Conservation (phyloP, 805 yeast genomes). For the Citeromyces matritensis region DNA sequence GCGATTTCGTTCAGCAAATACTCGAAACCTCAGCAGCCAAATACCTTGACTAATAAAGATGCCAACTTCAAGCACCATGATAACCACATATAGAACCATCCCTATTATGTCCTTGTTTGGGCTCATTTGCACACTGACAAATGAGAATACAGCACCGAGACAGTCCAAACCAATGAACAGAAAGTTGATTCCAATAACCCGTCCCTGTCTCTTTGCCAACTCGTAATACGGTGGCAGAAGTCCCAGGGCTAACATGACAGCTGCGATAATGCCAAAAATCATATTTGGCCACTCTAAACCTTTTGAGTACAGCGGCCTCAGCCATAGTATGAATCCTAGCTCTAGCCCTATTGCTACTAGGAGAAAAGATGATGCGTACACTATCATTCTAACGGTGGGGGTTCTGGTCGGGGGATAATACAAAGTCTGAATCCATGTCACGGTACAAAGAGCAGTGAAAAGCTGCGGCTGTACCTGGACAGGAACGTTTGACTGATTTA, state of each 20-base stretch:
- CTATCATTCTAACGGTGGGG: slow-evolving; percentile 18
- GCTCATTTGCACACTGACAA: slow-evolving; percentile 31
- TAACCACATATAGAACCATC: slow-evolving; percentile 57
- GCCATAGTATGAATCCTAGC: slow-evolving; percentile 52
- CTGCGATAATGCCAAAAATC: slow-evolving; percentile 69
- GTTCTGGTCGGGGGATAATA: slow-evolving; percentile 52
- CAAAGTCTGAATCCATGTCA: slow-evolving; percentile 52
- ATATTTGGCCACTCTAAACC: slow-evolving; percentile 59
- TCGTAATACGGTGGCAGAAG: slow-evolving; percentile 84
- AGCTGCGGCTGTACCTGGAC: slow-evolving; percentile 80
- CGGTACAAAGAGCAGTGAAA: slow-evolving; percentile 52
- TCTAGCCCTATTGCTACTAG: slow-evolving; percentile 17
- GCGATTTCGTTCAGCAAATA: no score
- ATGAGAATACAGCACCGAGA: slow-evolving; percentile 66
- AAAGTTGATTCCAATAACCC: slow-evolving; percentile 84
- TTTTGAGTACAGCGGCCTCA: slow-evolving; percentile 35
- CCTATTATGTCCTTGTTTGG: slow-evolving; percentile 57
- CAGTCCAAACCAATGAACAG: slow-evolving; percentile 63
- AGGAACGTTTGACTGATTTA: slow-evolving; percentile 57
- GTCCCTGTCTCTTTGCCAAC: slow-evolving; percentile 60
- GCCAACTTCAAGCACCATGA: slow-evolving; percentile 66
- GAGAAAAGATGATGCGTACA: slow-evolving; percentile 21
- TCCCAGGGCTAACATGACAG: slow-evolving; percentile 62
- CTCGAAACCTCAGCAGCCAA: slow-evolving; percentile 34
- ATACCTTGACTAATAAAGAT: slow-evolving; percentile 55